A percentile compares a stretch with the other conserved stretches of the same genome.
phyloP scores from a whole-genome alignment of 768 basidiomycete genomes.

The Xerocomus brunneocitrinus region DNA sequence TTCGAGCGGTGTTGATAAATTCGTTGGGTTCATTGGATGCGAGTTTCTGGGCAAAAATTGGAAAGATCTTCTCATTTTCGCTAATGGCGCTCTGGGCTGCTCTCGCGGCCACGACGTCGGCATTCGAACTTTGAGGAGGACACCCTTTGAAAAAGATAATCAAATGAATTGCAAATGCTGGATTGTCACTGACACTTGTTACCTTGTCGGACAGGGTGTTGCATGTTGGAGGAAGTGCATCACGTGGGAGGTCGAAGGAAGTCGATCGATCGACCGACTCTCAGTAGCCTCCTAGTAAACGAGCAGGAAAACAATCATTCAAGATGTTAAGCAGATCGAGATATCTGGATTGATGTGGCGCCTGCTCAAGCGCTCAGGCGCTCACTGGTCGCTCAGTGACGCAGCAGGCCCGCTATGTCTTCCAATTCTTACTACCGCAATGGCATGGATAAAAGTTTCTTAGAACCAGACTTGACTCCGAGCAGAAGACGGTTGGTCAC shows the following conservation, averaged over 20 bases:
- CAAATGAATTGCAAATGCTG: background rate
- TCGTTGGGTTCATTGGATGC: conserved; percentile 24
- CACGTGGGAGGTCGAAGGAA: conserved; percentile 2
- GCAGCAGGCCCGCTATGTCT: too few relatives aligned
- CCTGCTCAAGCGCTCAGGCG: too few relatives aligned
- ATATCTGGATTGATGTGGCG: too few relatives aligned
- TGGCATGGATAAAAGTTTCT: too few relatives aligned
- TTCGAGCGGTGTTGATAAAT: conserved; percentile 26
- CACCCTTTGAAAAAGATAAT: conserved; percentile 3
- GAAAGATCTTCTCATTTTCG: conserved; percentile 37
- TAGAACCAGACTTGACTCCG: too few relatives aligned
- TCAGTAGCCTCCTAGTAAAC: too few relatives aligned
- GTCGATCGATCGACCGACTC: too few relatives aligned
- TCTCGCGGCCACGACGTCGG: conserved; percentile 11
- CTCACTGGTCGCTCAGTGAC: too few relatives aligned
- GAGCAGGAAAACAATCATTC: too few relatives aligned
- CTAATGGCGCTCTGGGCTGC: conserved; percentile 18
- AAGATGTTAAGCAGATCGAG: too few relatives aligned
- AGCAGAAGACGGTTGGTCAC: too few relatives aligned
- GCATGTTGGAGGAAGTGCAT: conserved; percentile 8
- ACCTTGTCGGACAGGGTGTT: conserved; percentile 7
- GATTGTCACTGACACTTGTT: background rate
- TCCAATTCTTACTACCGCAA: too few relatives aligned
- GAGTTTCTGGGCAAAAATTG: conserved; percentile 32
- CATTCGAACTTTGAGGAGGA: background rate